Evolutionary conservation across 2,329 filamentous ascomycete species (phyloP).

Genomic region (Emericellopsis cladophorae): DNA sequence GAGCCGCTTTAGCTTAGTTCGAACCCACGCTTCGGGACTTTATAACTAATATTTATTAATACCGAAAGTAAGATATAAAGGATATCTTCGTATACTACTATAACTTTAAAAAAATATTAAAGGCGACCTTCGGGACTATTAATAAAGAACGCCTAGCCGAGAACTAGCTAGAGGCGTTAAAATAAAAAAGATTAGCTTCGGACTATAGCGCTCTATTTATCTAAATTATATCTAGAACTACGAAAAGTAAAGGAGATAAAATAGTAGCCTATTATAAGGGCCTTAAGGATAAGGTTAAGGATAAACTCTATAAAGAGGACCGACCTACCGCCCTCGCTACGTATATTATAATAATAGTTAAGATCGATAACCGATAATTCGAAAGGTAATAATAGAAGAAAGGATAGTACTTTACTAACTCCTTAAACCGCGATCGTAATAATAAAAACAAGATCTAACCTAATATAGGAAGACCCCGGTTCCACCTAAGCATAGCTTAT

Average conservation of each 20-base stretch:
- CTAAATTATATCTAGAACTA: not conserved
- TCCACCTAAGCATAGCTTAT: not conserved
- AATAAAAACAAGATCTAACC: too few species aligned
- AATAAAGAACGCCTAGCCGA: constrained; percentile 1
- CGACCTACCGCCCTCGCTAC: not conserved
- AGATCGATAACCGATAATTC: not conserved
- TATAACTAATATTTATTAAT: not conserved
- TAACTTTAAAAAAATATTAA: not conserved
- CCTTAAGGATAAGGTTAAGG: not conserved
- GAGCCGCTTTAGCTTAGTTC: not conserved
- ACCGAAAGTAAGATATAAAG: not conserved
- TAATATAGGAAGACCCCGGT: not conserved
- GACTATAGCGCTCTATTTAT: not conserved
- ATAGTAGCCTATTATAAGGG: not conserved
- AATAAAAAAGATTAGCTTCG: not conserved
- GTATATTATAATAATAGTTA: not conserved
- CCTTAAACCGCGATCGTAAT: not conserved
- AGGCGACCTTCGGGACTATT: not conserved
- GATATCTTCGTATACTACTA: not conserved
- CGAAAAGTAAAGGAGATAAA: not conserved
- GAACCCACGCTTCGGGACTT: not conserved
- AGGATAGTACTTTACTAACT: not conserved
- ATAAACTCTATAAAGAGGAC: not conserved
- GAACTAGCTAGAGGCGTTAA: not conserved
- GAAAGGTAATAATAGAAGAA: not conserved